Evolutionary conservation across 2,329 filamentous ascomycete genomes (phyloP), one percentile per base, ranked within the genome.

Genomic region (Fusarium compactum): DNA sequence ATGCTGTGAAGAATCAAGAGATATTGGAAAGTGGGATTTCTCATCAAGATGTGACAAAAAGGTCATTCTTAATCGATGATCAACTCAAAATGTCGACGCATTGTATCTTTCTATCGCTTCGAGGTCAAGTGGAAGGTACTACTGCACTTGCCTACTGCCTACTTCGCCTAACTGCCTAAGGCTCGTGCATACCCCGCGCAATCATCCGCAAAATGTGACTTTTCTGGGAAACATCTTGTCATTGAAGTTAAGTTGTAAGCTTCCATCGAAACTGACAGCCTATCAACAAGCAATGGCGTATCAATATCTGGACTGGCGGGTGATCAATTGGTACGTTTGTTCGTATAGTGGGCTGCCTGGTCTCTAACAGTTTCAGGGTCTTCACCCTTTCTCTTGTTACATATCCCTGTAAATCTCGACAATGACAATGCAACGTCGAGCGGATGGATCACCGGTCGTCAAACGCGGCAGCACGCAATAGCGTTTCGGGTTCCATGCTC

Each of bases 371-470:
- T 44, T 67, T 62, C 58, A 69, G 67, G 67, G 67, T 58, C 66
- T 40, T 32, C 44, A 43, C 32, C 27, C 30, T 58, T 30, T 24
- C 20, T 22, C 20, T 22, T 38, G 22, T 25, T 45, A 8, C 25
- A n/a, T 29, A 67, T 55, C 67, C 67, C 51, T 64, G 52, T 34
- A 44, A 65, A 50, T 63, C 46, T 48, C 44, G 66, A 50, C n/a
- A 51, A 40, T 48, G 41, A 30, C 48, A 59, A 44, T 55, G 53
- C 57, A 60, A 56, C 53, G 34, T 58, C 55, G 52, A 40, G 53
- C 40, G 52, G 55, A 44, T 52, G 40, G 53, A 58, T 72, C 68
- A 61, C 38, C 69, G 43, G n/a, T 69, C 54, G 56, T 74, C 71
- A 74, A 73, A 74, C 67, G 47, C 51, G 32, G 48, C 58, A 48